A percentile compares a stretch with the other conserved stretches of the same genome.
These are phyloP conservation scores for Aspergillus funiculosus DNA, from an alignment of 495 filamentous ascomycete genomes.

Conservation along the genomic window DNA sequence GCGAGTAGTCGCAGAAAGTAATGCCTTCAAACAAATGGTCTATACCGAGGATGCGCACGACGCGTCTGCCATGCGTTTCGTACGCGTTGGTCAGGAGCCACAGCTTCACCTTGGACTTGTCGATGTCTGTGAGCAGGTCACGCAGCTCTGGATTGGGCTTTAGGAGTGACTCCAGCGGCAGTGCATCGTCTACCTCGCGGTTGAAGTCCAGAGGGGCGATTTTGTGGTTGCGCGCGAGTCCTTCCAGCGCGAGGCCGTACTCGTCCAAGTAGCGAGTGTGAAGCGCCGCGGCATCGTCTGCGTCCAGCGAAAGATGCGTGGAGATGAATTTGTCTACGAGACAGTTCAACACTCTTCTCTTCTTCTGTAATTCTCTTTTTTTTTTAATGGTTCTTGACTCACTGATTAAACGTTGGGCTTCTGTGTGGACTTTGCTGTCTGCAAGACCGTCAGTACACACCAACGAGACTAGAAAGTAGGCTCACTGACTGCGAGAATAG, in stretches of 20 bases:
- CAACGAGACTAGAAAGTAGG: not conserved
- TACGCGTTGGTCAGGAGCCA: conserved; percentile 99
- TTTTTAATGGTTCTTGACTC: no score
- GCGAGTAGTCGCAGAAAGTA: conserved; percentile 83
- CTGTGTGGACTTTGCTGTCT: no score
- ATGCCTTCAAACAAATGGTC: conserved; percentile 90
- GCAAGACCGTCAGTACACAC: no score
- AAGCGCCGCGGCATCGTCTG: conserved; percentile 69
- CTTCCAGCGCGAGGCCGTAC: conserved; percentile 96
- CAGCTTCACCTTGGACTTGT: conserved; percentile 69
- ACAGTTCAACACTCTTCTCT: not conserved
- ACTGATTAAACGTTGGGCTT: no score
- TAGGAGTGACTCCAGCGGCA: conserved; percentile 81
- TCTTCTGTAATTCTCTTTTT: no score
- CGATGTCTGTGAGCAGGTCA: conserved; percentile 69
- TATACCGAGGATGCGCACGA: conserved; percentile 71
- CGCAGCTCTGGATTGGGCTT: conserved; percentile 69
- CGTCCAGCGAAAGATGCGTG: conserved; percentile 66
- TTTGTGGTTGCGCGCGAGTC: conserved; percentile 86
- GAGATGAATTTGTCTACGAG: conserved; percentile 67
- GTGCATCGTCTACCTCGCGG: conserved; percentile 84
- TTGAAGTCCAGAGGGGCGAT: conserved; percentile 97
- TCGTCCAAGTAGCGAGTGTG: conserved; percentile 89
- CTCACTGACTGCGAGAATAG: conserved; percentile 45
- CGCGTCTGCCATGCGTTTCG: conserved; percentile 75